Evolutionary conservation across 495 filamentous ascomycete species (phyloP).

Genomic region (Penicillium canescens): DNA sequence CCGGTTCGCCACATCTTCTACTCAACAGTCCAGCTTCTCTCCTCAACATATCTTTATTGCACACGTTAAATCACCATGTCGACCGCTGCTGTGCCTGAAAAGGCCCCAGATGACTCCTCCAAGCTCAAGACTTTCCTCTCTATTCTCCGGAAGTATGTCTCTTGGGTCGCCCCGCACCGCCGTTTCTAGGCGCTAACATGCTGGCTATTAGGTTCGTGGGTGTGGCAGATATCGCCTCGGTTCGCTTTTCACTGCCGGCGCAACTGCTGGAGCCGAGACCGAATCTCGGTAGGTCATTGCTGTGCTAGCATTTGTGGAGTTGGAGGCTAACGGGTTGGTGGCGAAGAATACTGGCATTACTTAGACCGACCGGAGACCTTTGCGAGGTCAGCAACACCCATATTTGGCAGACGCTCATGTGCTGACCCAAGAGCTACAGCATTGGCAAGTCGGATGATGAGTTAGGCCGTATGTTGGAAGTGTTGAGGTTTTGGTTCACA

Average conservation of each 20-base stretch:
- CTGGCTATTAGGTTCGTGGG: constrained; percentile 73
- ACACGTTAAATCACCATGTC: constrained; percentile 27
- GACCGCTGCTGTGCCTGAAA: constrained; percentile 50
- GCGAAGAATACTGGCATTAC: constrained; percentile 94
- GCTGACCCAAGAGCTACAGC: constrained; percentile 50
- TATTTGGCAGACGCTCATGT: constrained; percentile 21
- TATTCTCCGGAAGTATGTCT: constrained; percentile 74
- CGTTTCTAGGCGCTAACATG: constrained; percentile 19
- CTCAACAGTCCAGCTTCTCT: constrained; percentile 1
- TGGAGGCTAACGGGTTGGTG: constrained; percentile 16
- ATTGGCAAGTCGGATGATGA: constrained; percentile 93
- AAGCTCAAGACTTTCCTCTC: constrained; percentile 82
- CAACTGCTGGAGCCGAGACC: constrained; percentile 94
- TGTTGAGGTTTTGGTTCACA: constrained; percentile 96
- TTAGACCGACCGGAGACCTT: constrained; percentile 95
- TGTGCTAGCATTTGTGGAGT: background rate
- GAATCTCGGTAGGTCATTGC: constrained; percentile 66
- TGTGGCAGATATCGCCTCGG: constrained; percentile 90
- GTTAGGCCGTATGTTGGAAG: constrained; percentile 88
- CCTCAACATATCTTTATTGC: constrained; percentile 1
- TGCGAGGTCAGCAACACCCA: constrained; percentile 57
- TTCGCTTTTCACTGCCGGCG: constrained; percentile 92
- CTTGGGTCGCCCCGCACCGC: background rate
- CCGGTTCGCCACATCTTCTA: constrained; percentile 2
- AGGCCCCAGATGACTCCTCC: constrained; percentile 73